Conservation (phyloP, 108 stramenopile species). For the Parietichytrium sp. region DNA sequence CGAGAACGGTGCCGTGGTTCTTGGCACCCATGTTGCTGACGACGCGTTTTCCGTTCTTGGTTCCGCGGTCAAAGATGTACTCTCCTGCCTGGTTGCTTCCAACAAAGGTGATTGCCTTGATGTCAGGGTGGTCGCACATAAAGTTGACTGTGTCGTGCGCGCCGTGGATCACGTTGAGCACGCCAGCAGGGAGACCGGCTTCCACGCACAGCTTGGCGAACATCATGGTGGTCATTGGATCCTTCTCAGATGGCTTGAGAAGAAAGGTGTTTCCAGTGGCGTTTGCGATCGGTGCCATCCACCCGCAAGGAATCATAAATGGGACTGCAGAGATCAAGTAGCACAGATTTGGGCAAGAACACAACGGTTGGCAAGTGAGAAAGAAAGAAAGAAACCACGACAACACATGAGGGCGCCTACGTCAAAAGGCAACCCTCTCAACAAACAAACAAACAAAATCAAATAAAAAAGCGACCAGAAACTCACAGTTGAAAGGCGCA, state of each 20-base stretch:
- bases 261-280: constrained; percentile 87
- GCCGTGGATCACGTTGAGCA: constrained; percentile 87
- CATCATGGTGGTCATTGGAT: constrained; percentile 45
- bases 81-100: constrained; percentile 81
- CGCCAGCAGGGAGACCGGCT: constrained; percentile 84
- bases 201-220: constrained; percentile 76
- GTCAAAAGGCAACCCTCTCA: too few species aligned
- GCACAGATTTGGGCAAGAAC: too few species aligned
- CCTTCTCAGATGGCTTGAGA: constrained; percentile 75
- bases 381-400: too few species aligned
- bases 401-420: too few species aligned
- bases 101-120: constrained; percentile 88
- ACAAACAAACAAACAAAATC: too few species aligned
- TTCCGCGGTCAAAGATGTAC: constrained; percentile 78
- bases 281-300: constrained; percentile 93
- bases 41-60: constrained; percentile 76
- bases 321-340: constrained; percentile 59
- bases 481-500: constrained; percentile 78
- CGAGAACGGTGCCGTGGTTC: constrained; percentile 85
- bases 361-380: too few species aligned
- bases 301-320: constrained; percentile 90
- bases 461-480: constrained; percentile 44
- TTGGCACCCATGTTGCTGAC: constrained; percentile 92
- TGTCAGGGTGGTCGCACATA: constrained; percentile 73
- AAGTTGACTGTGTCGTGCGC: constrained; percentile 74